Conservation (phyloP, 768 basidiomycete species). For the Phaffia australis region DNA sequence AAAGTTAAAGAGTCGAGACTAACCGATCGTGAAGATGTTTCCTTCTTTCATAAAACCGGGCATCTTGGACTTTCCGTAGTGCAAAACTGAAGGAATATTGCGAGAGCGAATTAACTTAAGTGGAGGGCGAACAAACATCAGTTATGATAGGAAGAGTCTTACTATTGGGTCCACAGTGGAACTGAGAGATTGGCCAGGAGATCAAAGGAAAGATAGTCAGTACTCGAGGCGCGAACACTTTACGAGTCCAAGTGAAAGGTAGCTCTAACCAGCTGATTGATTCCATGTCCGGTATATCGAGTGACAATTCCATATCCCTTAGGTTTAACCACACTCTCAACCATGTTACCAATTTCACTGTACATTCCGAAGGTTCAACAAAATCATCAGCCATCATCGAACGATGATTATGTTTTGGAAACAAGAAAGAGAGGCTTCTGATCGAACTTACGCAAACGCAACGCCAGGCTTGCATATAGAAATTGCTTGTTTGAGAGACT, state of each 20-base stretch:
- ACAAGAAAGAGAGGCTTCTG: neutral
- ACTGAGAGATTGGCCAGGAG: slow-evolving; percentile 39
- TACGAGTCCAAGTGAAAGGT: neutral
- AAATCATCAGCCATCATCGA: neutral
- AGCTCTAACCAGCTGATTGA: slow-evolving; percentile 48
- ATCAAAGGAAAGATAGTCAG: neutral
- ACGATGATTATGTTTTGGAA: neutral
- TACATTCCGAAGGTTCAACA: neutral
- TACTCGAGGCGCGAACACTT: neutral
- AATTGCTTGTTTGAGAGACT: slow-evolving; percentile 79
- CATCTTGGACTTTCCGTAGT: slow-evolving; percentile 90
- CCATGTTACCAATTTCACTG: slow-evolving; percentile 39
- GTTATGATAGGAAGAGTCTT: neutral
- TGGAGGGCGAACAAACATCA: neutral
- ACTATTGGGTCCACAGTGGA: slow-evolving; percentile 69
- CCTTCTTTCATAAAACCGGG: slow-evolving; percentile 87
- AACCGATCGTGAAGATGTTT: slow-evolving; percentile 53
- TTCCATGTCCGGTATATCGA: slow-evolving; percentile 83
- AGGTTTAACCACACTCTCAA: slow-evolving; percentile 69
- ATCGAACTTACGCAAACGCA: slow-evolving; percentile 59
- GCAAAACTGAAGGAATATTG: slow-evolving; percentile 47
- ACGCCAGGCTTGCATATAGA: slow-evolving; percentile 86
- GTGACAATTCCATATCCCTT: slow-evolving; percentile 83
- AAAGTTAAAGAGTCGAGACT: slow-evolving; percentile 31
- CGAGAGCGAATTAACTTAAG: neutral